Percentiles rank a stretch among this genome's conserved stretches.
These are phyloP conservation scores for Fonsecaea erecta DNA, from an alignment of 2,329 filamentous ascomycete genomes.

Conservation along the genomic window DNA sequence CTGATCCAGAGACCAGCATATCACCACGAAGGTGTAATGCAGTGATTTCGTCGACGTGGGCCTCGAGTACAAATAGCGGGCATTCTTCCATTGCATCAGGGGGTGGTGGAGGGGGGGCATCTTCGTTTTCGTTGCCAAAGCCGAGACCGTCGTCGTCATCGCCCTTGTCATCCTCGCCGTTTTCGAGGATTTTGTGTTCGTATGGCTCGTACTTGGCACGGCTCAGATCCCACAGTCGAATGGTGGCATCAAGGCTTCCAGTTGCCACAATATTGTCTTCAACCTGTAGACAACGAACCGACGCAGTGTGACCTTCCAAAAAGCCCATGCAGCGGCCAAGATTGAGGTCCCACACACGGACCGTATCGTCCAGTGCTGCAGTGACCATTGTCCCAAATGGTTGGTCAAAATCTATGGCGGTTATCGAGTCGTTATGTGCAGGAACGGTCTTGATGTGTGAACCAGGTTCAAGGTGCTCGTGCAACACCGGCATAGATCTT, in stretches of 20 bases:
- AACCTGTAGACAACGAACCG: conserved; percentile 88
- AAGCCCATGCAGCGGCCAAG: conserved; percentile 88
- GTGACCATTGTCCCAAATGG: conserved; percentile 96
- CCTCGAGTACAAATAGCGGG: conserved; percentile 81
- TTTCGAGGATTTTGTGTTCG: conserved; percentile 56
- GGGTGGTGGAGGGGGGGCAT: conserved; percentile 68
- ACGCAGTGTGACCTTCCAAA: conserved; percentile 92
- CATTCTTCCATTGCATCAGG: conserved; percentile 85
- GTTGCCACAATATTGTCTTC: conserved; percentile 95
- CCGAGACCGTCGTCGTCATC: conserved; percentile 67
- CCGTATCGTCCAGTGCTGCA: conserved; percentile 87
- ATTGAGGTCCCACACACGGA: conserved; percentile 95
- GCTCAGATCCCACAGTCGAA: conserved; percentile 92
- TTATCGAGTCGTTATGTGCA: conserved; percentile 85
- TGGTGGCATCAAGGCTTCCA: conserved; percentile 91
- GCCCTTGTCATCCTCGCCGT: conserved; percentile 53
- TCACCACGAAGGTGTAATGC: conserved; percentile 89
- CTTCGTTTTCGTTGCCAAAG: conserved; percentile 72
- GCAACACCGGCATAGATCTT: conserved; percentile 90
- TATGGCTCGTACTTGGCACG: conserved; percentile 81
- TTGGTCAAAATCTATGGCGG: conserved; percentile 93
- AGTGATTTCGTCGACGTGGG: conserved; percentile 92
- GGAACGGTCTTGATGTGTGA: conserved; percentile 85
- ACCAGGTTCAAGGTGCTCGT: conserved; percentile 92
- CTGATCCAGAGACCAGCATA: conserved; percentile 89